Percentiles rank a stretch among this genome's conserved stretches.
phyloP scores from a whole-genome alignment of 2,329 filamentous ascomycete genomes.

The Fusarium irregulare region DNA sequence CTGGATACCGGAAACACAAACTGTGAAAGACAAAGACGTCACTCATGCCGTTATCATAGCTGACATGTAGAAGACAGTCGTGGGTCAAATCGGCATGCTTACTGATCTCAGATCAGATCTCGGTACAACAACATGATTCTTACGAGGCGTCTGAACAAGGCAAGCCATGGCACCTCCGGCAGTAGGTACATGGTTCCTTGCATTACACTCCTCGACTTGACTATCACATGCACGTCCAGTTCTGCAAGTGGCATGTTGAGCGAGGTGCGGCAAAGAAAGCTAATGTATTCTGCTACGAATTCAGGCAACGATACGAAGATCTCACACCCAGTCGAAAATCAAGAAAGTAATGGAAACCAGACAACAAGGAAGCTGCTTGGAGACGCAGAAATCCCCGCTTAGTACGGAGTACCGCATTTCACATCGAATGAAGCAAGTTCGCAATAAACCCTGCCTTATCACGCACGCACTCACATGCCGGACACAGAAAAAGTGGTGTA shows the following conservation, averaged over 20 bases:
- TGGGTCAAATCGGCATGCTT: not conserved
- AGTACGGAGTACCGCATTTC: constrained; percentile 1
- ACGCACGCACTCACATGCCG: constrained; percentile 25
- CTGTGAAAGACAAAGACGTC: not conserved
- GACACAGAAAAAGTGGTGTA: constrained; percentile 10
- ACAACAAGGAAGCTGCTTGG: not conserved
- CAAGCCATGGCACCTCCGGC: not conserved
- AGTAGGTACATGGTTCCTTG: constrained; percentile 11
- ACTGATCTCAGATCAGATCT: constrained; percentile 3
- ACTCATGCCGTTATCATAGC: not conserved
- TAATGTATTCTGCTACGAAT: constrained; percentile 1
- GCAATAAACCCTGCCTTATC: constrained; percentile 35
- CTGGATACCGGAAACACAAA: not conserved
- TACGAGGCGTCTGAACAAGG: not conserved
- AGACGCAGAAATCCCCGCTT: constrained; percentile 1
- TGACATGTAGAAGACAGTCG: not conserved
- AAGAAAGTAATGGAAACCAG: constrained; percentile 4
- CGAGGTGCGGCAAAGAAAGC: not conserved
- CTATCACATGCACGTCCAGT: constrained; percentile 19
- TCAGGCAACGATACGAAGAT: constrained; percentile 15
- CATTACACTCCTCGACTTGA: constrained; percentile 7
- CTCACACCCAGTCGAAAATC: constrained; percentile 1
- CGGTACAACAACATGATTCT: not conserved
- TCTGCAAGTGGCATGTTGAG: constrained; percentile 4
- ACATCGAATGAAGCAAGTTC: constrained; percentile 19